A percentile compares a stretch with the other conserved stretches of the same genome.
Conservation (phyloP, 371 early-diverging fungal genomes). For the Mucor indicus region DNA sequence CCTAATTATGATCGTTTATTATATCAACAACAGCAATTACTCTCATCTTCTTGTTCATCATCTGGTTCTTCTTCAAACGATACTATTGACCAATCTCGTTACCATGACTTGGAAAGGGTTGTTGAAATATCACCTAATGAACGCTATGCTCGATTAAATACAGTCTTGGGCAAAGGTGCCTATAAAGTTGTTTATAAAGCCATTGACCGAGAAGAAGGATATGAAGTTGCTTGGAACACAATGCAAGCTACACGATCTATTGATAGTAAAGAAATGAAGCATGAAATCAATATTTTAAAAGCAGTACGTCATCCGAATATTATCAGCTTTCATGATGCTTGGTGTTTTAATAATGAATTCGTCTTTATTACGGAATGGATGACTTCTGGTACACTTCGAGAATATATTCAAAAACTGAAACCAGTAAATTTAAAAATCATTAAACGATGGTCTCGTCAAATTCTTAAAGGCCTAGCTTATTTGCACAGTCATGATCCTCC, state of each 20-base stretch:
- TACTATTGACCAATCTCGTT: slow-evolving; percentile 35
- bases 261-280: slow-evolving; percentile 67
- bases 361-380: slow-evolving; percentile 93
- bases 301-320: slow-evolving; percentile 84
- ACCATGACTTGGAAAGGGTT: slow-evolving; percentile 62
- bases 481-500: slow-evolving; percentile 83
- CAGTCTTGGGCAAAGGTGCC: slow-evolving; percentile 69
- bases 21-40: slow-evolving; percentile 4
- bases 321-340: slow-evolving; percentile 81
- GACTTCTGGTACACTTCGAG: slow-evolving; percentile 85
- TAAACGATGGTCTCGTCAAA: slow-evolving; percentile 81
- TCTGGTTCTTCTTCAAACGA: slow-evolving; percentile 16
- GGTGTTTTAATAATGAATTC: slow-evolving; percentile 72
- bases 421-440: slow-evolving; percentile 71
- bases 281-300: slow-evolving; percentile 81
- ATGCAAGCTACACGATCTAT: slow-evolving; percentile 48
- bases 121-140: slow-evolving; percentile 70
- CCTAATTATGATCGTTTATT: not conserved
- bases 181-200: slow-evolving; percentile 93
- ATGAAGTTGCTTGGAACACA: slow-evolving; percentile 93
- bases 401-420: slow-evolving; percentile 63
- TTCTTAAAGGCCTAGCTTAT: slow-evolving; percentile 81
- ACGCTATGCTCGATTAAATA: slow-evolving; percentile 64
- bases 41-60: slow-evolving; percentile 9
- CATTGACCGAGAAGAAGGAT: slow-evolving; percentile 88